These are phyloP conservation scores for Phytophthora vignae DNA, from an alignment of 352 stramenopile genomes.

Conservation along the genomic window DNA sequence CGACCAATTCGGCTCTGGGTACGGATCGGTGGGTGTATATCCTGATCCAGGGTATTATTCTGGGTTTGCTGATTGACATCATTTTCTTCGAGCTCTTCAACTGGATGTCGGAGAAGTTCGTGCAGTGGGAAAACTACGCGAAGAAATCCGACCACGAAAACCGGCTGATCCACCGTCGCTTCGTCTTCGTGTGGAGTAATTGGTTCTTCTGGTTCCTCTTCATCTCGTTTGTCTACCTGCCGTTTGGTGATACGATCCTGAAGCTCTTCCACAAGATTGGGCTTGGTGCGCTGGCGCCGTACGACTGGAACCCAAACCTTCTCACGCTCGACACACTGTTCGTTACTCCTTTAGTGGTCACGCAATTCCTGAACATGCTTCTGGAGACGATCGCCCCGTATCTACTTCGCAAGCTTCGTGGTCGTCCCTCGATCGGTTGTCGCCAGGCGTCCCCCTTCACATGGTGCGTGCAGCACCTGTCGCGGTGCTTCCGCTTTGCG, in stretches of 20 bases:
- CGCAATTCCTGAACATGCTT: conserved; percentile 90
- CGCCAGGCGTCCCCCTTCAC: conserved; percentile 67
- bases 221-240: conserved; percentile 91
- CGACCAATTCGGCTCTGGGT: conserved; percentile 69
- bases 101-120: conserved; percentile 89
- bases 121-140: conserved; percentile 87
- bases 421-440: conserved; percentile 68
- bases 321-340: conserved; percentile 90
- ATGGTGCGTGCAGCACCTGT: conserved; percentile 60
- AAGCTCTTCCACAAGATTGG: conserved; percentile 58
- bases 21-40: conserved; percentile 93
- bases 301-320: conserved; percentile 72
- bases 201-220: conserved; percentile 94
- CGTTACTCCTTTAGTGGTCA: conserved; percentile 89
- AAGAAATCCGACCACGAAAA: conserved; percentile 91
- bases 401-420: conserved; percentile 78
- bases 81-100: conserved; percentile 92
- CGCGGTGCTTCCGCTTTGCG: conserved; percentile 44
- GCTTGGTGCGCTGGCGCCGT: conserved; percentile 67
- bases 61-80: conserved; percentile 90
- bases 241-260: conserved; percentile 80
- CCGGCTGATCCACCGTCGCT: conserved; percentile 85
- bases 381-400: conserved; percentile 90
- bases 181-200: conserved; percentile 93
- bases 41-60: conserved; percentile 80